Evolutionary conservation across 305 asterid genomes (phyloP).

Genomic region (Fraxinus greggii): DNA sequence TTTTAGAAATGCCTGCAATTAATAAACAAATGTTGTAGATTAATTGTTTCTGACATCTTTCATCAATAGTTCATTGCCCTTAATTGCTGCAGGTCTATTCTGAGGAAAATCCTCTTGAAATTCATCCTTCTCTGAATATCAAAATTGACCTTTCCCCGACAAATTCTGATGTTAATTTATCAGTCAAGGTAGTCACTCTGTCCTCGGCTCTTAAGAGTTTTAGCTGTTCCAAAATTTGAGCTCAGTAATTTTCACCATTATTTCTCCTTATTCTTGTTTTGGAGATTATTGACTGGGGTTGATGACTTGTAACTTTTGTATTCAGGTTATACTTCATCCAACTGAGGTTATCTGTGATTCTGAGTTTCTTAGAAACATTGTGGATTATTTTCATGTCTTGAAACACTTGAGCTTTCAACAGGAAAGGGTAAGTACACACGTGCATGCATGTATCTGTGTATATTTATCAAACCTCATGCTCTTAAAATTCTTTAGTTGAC

Average conservation of each 20-base stretch:
- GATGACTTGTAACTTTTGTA: constrained; percentile 25
- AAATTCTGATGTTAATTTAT: constrained; percentile 43
- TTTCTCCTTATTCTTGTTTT: constrained; percentile 12
- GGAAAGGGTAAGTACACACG: constrained; percentile 57
- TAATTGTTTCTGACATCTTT: constrained; percentile 21
- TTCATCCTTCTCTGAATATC: constrained; percentile 56
- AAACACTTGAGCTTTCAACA: constrained; percentile 55
- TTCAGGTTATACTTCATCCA: constrained; percentile 67
- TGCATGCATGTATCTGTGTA: constrained; percentile 1
- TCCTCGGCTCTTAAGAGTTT: constrained; percentile 15
- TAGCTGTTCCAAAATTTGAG: constrained; percentile 6
- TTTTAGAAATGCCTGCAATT: constrained; percentile 13
- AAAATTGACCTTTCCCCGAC: constrained; percentile 59
- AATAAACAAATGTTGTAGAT: not conserved
- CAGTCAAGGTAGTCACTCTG: constrained; percentile 58
- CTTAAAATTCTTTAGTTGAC: constrained; percentile 4
- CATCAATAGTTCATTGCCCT: constrained; percentile 13
- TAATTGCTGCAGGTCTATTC: constrained; percentile 42
- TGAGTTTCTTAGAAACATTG: constrained; percentile 55
- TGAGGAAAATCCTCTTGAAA: constrained; percentile 39
- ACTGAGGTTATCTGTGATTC: constrained; percentile 56
- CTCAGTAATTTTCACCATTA: constrained; percentile 11
- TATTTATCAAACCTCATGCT: constrained; percentile 6
- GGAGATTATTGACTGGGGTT: constrained; percentile 12
- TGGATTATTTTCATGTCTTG: constrained; percentile 50